Percentiles rank a stretch among this genome's conserved stretches.
phyloP scores from a whole-genome alignment of 805 yeast species.

The Candida palmyrensis region DNA sequence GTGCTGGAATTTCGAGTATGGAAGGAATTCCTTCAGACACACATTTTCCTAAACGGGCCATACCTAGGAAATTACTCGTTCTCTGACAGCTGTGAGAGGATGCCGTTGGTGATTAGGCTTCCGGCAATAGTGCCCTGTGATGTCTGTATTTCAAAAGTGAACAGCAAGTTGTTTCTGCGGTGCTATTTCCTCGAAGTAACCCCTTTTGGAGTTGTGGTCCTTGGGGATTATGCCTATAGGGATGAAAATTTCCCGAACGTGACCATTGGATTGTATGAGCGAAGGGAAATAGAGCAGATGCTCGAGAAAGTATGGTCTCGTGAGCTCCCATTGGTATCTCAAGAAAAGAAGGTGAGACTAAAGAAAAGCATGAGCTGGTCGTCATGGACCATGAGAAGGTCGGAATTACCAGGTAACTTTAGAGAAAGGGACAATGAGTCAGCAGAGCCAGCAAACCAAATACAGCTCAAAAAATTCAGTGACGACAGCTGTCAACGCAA shows the following conservation, averaged over 20 bases:
- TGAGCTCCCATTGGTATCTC: constrained; percentile 16
- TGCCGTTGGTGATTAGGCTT: constrained; percentile 6
- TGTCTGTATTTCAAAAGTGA: constrained; percentile 4
- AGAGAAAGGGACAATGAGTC: too few relatives aligned
- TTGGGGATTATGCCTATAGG: constrained; percentile 5
- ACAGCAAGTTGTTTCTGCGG: constrained; percentile 8
- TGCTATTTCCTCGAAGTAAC: constrained; percentile 20
- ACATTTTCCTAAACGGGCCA: constrained; percentile 24
- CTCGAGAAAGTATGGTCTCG: constrained; percentile 28
- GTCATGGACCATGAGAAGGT: too few relatives aligned
- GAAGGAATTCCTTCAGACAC: constrained; percentile 23
- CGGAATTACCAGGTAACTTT: too few relatives aligned
- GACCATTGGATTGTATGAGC: constrained; percentile 7
- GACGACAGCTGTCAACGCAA: too few relatives aligned
- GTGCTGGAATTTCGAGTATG: constrained; percentile 35
- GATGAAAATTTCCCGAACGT: constrained; percentile 4
- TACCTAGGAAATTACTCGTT: constrained; percentile 14
- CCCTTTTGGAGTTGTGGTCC: constrained; percentile 12
- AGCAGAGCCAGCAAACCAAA: too few relatives aligned
- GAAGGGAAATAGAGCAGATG: constrained; percentile 17
- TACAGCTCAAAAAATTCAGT: too few relatives aligned
- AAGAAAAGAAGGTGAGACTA: too few relatives aligned
- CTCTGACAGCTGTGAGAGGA: constrained; percentile 1
- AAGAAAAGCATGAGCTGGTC: too few relatives aligned
- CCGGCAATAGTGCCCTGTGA: constrained; percentile 18